Percentiles rank a stretch among this genome's conserved stretches.
Conservation (phyloP, 805 yeast genomes). For the Sugiyamaella chiloensis region DNA sequence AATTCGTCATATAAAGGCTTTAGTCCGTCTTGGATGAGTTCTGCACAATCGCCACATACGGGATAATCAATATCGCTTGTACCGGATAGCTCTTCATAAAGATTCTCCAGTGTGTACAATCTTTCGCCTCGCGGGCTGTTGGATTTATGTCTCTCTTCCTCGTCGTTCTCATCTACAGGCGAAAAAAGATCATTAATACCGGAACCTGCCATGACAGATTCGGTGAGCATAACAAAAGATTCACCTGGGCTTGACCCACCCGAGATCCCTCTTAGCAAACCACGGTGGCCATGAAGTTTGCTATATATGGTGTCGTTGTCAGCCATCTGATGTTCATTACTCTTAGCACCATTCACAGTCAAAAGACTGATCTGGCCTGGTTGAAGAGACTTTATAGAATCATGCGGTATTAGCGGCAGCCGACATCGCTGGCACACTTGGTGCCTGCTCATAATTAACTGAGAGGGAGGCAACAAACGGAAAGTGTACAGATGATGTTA, state of each 20-base stretch:
- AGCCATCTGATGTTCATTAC: neutral
- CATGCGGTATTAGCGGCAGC: constrained; percentile 54
- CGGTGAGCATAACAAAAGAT: constrained; percentile 22
- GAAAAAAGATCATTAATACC: neutral
- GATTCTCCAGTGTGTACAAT: constrained; percentile 49
- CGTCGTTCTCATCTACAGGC: constrained; percentile 5
- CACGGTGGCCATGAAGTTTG: constrained; percentile 1
- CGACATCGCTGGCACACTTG: constrained; percentile 59
- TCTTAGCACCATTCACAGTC: constrained; percentile 23
- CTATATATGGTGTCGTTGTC: neutral
- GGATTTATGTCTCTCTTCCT: neutral
- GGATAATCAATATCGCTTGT: constrained; percentile 82
- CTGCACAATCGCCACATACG: constrained; percentile 83
- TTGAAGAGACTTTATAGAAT: constrained; percentile 50
- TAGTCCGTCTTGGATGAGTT: constrained; percentile 57
- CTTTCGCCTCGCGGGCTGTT: constrained; percentile 18
- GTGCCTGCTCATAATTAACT: constrained; percentile 21
- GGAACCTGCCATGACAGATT: constrained; percentile 34
- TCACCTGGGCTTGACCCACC: constrained; percentile 21
- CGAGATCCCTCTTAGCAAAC: neutral
- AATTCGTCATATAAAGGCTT: constrained; percentile 68
- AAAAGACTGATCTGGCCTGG: constrained; percentile 55
- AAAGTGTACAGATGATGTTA: too few species aligned
- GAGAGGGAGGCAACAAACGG: too few species aligned
- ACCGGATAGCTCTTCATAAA: constrained; percentile 68